Base-by-base conservation (phyloP, 805 yeast genomes). In the Saturnispora zaruensis region DNA sequence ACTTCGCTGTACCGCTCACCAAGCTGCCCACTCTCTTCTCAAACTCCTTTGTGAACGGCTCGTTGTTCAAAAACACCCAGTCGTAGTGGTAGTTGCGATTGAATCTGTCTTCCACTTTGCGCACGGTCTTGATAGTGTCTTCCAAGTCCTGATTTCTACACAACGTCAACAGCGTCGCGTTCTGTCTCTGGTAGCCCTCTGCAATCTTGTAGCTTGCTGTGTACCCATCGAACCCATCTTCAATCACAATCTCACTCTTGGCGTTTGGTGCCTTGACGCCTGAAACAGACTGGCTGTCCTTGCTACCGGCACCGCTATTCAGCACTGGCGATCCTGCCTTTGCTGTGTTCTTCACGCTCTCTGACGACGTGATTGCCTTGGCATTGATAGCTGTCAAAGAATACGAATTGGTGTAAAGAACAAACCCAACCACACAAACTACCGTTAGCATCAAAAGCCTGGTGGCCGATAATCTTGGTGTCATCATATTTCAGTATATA, bases 1-100 rank as follows among this genome's bases (percentile, higher is more conserved):
- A 90, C 63, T 78, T 76, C 45, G 83, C 79, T 34, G 67, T 73
- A 44, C 96, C 95, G 49, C 84, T 75, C 28, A 80, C 79, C 50
- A 81, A 69, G 2, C 73, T 64, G 0, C 73, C 51, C 11, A 87
- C 76, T 37, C 70, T 66, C 3, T 60, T 60, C 61, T 78, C 82
- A 68, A 90, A 89, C 50, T 83, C 87, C 2, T 82, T 83, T 32
- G 75, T 70, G 65, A 88, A 90, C 21, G 77, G 81, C 50, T 76
- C 81, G 63, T 91, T 91, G 67, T 90, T 90, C 57, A 91, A 70
- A 66, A 90, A 90, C 14, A 89, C 90, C 96, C 96, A 90, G 63
- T 88, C 95, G 65, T 90, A 90, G 56, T 85, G 78, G 68, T 62
- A 89, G 54, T 81, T 71, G 45, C 67, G 65, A 70, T 91, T 89